These are phyloP conservation scores for Aschersonia sp. DNA, from an alignment of 2,329 filamentous ascomycete genomes.

Conservation along the genomic window DNA sequence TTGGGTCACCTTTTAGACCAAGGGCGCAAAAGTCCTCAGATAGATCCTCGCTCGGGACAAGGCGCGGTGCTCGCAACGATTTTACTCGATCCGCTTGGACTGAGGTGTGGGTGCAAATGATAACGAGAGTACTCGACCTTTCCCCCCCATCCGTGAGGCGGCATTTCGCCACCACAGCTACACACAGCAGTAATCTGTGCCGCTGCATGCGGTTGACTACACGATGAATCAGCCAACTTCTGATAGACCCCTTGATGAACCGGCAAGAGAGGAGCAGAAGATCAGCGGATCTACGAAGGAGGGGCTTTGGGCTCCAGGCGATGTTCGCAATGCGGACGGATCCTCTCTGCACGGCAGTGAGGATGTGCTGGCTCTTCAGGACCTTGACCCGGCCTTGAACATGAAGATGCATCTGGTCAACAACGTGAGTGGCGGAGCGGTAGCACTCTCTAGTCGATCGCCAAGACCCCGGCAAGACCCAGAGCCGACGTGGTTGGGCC, in stretches of 20 bases:
- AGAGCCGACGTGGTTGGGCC: too few species aligned
- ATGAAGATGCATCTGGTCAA: conserved; percentile 58
- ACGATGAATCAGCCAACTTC: neutral
- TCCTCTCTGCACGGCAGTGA: conserved; percentile 13
- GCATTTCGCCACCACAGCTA: too few species aligned
- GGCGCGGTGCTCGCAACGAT: too few species aligned
- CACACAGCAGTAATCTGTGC: too few species aligned
- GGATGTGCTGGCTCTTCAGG: conserved; percentile 42
- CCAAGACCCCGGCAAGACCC: neutral
- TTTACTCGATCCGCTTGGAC: too few species aligned
- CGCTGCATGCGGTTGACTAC: too few species aligned
- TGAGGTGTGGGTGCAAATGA: too few species aligned
- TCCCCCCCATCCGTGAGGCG: too few species aligned
- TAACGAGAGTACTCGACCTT: too few species aligned
- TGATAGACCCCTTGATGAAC: neutral
- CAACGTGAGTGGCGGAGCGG: conserved; percentile 30
- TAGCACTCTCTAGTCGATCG: neutral
- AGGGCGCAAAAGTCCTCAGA: too few species aligned
- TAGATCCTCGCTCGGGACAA: too few species aligned
- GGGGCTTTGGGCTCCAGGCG: neutral
- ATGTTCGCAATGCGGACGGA: conserved; percentile 6
- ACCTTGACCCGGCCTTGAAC: conserved; percentile 45
- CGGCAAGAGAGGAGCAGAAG: conserved; percentile 6
- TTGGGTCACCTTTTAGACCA: too few species aligned
- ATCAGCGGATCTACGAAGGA: conserved; percentile 1